phyloP scores from a whole-genome alignment of 768 basidiomycete species.

The Plicaturopsis crispa region DNA sequence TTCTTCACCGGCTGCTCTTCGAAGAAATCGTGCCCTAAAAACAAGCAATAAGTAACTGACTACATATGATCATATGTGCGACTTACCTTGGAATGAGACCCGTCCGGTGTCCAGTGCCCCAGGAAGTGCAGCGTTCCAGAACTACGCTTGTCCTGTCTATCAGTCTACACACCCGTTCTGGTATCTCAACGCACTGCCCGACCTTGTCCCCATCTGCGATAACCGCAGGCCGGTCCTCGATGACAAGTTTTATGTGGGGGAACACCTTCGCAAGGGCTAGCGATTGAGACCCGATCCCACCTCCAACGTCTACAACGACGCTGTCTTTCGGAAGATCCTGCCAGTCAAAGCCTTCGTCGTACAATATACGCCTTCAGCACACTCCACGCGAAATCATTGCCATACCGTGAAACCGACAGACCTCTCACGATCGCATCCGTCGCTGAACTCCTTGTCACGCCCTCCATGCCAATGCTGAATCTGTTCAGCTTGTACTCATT shows the following conservation, averaged over 20 bases:
- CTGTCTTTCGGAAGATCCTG: constrained; percentile 11
- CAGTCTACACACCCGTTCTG: too few relatives aligned
- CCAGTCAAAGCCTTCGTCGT: constrained; percentile 16
- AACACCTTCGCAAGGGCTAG: constrained; percentile 12
- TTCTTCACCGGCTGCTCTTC: constrained; percentile 15
- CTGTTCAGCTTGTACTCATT: constrained; percentile 3
- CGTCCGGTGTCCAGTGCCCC: constrained; percentile 12
- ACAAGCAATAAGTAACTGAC: too few relatives aligned
- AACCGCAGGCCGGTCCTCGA: constrained; percentile 17
- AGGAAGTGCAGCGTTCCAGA: constrained; percentile 17
- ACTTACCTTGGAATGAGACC: constrained; percentile 18
- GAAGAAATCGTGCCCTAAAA: constrained; percentile 19
- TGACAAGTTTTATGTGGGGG: constrained; percentile 14
- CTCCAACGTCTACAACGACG: constrained; percentile 23
- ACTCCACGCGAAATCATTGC: too few relatives aligned
- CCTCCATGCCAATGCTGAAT: constrained; percentile 8
- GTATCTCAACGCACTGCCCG: too few relatives aligned
- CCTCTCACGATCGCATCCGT: too few relatives aligned
- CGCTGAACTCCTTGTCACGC: too few relatives aligned
- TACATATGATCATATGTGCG: too few relatives aligned
- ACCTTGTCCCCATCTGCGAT: constrained; percentile 10
- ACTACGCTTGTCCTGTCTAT: too few relatives aligned
- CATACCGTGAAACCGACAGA: too few relatives aligned
- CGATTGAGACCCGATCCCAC: constrained; percentile 19
- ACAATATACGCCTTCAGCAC: too few relatives aligned